Evolutionary conservation across 768 basidiomycete genomes (phyloP).

Genomic region (Mycena olivaceomarginata): DNA sequence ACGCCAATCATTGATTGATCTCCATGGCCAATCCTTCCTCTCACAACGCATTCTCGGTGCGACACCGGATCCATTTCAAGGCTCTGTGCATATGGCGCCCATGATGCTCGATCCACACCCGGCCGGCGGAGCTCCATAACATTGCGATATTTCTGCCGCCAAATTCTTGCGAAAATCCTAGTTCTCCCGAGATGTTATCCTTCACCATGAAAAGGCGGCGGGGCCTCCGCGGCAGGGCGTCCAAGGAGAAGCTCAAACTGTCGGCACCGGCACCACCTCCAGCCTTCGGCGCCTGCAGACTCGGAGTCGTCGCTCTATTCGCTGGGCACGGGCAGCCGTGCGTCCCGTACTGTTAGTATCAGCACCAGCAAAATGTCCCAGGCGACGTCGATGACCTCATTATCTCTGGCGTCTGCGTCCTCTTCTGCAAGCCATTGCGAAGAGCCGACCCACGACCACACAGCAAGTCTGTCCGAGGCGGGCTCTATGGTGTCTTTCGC

Average conservation of each 20-base stretch:
- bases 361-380: constrained; percentile 10
- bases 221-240: constrained; percentile 33
- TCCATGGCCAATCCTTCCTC: not conserved
- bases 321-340: not conserved
- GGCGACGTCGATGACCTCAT: constrained; percentile 28
- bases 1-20: too few species aligned
- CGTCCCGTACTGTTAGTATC: not conserved
- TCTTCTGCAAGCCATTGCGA: not conserved
- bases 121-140: not conserved
- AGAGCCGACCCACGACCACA: not conserved
- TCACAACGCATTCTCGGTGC: not conserved
- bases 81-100: not conserved
- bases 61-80: not conserved
- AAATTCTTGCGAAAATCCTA: not conserved
- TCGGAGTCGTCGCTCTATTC: constrained; percentile 2
- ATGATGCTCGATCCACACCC: not conserved
- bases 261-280: not conserved
- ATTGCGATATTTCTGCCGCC: too few species aligned
- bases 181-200: constrained; percentile 10
- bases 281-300: not conserved
- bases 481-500: too few species aligned
- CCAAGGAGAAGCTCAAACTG: constrained; percentile 10
- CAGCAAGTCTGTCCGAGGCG: too few species aligned
- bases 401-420: not conserved
- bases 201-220: constrained; percentile 24